Conservation (phyloP, 495 filamentous ascomycete genomes). For the Venustampulla echinocandica region DNA sequence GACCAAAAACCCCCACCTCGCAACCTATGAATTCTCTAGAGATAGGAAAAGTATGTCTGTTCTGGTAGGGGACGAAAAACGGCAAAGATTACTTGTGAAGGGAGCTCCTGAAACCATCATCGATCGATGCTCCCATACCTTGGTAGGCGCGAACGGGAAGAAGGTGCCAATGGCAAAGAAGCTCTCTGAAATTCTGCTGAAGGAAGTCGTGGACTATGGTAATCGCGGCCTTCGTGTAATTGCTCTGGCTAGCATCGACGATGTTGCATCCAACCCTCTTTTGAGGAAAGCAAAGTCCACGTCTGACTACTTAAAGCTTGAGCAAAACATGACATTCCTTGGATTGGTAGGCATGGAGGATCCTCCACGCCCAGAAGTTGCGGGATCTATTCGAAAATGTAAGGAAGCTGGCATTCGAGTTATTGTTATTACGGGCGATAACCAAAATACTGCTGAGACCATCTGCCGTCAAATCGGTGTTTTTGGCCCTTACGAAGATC, state of each 20-base stretch:
- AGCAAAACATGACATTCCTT: slow-evolving; percentile 88
- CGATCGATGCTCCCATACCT: slow-evolving; percentile 74
- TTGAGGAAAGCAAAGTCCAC: slow-evolving; percentile 69
- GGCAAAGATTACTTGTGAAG: slow-evolving; percentile 85
- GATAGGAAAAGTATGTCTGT: slow-evolving; percentile 99
- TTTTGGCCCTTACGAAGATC: slow-evolving; percentile 73
- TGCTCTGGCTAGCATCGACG: slow-evolving; percentile 73
- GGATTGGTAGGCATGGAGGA: slow-evolving; percentile 96
- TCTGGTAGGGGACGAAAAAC: slow-evolving; percentile 57
- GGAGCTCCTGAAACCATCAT: slow-evolving; percentile 92
- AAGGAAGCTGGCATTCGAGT: slow-evolving; percentile 90
- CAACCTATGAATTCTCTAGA: slow-evolving; percentile 94
- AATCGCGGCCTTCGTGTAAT: slow-evolving; percentile 92
- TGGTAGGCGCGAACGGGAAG: slow-evolving; percentile 68
- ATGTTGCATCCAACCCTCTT: slow-evolving; percentile 60
- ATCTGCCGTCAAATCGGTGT: slow-evolving; percentile 97
- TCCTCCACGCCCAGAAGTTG: slow-evolving; percentile 91
- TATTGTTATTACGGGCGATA: slow-evolving; percentile 97
- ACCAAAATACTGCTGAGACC: slow-evolving; percentile 92
- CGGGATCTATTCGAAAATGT: slow-evolving; percentile 77
- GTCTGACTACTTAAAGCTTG: slow-evolving; percentile 73
- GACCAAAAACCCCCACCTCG: slow-evolving; percentile 57
- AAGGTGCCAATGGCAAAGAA: slow-evolving; percentile 59
- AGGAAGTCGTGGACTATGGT: slow-evolving; percentile 80
- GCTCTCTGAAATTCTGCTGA: slow-evolving; percentile 56